phyloP scores from a whole-genome alignment of 169 alveolate species.

The Amoebophrya sp. region DNA sequence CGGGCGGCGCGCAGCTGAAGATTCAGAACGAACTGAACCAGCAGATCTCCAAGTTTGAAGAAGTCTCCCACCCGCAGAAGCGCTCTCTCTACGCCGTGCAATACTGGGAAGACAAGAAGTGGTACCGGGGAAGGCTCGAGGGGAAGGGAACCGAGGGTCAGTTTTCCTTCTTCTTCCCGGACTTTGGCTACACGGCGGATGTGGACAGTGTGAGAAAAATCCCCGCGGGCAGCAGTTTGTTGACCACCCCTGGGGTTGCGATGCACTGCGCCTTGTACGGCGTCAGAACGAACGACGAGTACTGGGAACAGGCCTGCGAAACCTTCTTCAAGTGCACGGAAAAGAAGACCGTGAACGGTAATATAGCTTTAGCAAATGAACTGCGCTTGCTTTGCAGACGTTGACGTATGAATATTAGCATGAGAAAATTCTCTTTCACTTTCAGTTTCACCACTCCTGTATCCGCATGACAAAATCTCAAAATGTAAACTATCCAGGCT shows the following conservation, averaged over 20 bases:
- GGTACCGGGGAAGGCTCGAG: not conserved
- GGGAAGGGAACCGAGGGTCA: not conserved
- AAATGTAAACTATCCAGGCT: not conserved
- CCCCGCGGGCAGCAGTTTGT: not conserved
- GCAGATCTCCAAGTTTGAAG: not conserved
- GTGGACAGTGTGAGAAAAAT: not conserved
- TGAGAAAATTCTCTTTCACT: too few relatives aligned
- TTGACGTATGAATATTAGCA: too few relatives aligned
- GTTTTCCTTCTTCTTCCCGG: not conserved
- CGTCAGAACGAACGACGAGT: not conserved
- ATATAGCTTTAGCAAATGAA: too few relatives aligned
- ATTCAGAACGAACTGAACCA: not conserved
- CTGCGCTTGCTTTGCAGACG: too few relatives aligned
- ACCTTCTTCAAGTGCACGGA: not conserved
- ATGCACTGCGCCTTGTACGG: not conserved
- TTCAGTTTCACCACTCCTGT: too few relatives aligned
- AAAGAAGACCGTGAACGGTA: not conserved
- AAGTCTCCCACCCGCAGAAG: not conserved
- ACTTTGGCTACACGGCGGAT: not conserved
- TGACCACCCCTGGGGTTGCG: not conserved
- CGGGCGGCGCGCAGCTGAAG: not conserved
- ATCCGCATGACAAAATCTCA: too few relatives aligned
- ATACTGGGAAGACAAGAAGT: constrained; percentile 17
- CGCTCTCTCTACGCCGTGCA: not conserved
- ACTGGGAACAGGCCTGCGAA: constrained; percentile 16